A percentile compares a stretch with the other conserved stretches of the same genome.
These are phyloP conservation scores for Helichrysum umbraculigerum DNA, from an alignment of 129 eudicot species.

Conservation along the genomic window DNA sequence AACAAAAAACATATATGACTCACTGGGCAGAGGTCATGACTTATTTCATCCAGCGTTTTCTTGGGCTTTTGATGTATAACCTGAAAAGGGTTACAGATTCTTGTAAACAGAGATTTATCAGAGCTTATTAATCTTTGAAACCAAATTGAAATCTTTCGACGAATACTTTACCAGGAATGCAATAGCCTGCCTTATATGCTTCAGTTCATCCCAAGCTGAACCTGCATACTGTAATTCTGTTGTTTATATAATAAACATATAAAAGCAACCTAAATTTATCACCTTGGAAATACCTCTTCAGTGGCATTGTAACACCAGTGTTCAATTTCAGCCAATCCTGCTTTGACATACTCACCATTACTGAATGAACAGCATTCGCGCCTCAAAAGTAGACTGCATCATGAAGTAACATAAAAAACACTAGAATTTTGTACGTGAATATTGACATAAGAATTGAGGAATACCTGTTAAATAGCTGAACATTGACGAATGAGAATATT, in stretches of 20 bases:
- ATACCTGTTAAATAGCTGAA: constrained; percentile 92
- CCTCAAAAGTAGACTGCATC: constrained; percentile 83
- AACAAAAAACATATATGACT: constrained; percentile 39
- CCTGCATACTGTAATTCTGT: constrained; percentile 85
- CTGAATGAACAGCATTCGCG: constrained; percentile 98
- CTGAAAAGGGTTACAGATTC: constrained; percentile 40
- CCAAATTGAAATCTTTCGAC: neutral
- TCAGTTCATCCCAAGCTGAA: constrained; percentile 92
- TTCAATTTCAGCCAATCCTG: constrained; percentile 88
- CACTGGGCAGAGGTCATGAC: constrained; percentile 87
- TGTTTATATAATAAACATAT: constrained; percentile 20
- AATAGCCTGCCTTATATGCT: constrained; percentile 95
- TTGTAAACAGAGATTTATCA: constrained; percentile 7
- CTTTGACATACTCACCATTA: constrained; percentile 96
- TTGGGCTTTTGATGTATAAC: constrained; percentile 95
- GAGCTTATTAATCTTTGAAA: neutral
- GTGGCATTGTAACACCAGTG: constrained; percentile 84
- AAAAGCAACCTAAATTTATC: constrained; percentile 11
- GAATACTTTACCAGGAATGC: constrained; percentile 68
- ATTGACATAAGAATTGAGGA: constrained; percentile 1
- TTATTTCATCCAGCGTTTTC: constrained; percentile 83
- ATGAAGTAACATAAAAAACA: constrained; percentile 16
- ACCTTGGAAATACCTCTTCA: constrained; percentile 58
- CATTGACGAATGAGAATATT: constrained; percentile 94
- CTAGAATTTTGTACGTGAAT: constrained; percentile 16